Evolutionary conservation across 441 rosid species (phyloP).

Genomic region (Bruguiera hainesii): DNA sequence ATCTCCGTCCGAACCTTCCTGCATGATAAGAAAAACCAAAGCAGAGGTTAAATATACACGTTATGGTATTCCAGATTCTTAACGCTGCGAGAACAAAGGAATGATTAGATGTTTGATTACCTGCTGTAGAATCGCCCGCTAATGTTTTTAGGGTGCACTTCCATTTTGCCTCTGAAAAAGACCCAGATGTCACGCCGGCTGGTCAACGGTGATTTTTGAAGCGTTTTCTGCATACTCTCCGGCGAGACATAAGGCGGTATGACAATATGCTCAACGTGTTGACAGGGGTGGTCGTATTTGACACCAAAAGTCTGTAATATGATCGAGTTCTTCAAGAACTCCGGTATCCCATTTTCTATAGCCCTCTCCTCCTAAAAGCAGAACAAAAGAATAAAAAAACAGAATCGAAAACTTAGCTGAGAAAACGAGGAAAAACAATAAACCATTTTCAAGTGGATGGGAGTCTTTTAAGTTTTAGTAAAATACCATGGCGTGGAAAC

Average conservation of each 20-base stretch:
- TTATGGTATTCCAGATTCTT: too few relatives aligned
- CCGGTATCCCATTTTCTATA: conserved; percentile 69
- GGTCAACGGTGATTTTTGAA: conserved; percentile 35
- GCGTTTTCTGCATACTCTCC: conserved; percentile 47
- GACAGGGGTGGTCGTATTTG: conserved; percentile 75
- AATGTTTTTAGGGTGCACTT: conserved; percentile 80
- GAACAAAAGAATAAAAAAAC: neutral
- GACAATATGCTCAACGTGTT: conserved; percentile 69
- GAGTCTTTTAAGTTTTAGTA: neutral
- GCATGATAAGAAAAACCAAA: neutral
- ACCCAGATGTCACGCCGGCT: conserved; percentile 69
- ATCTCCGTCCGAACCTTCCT: conserved; percentile 81
- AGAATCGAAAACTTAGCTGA: neutral
- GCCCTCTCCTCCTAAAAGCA: conserved; percentile 71
- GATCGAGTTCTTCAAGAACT: conserved; percentile 61
- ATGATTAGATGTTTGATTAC: conserved; percentile 28
- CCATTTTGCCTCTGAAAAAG: conserved; percentile 97
- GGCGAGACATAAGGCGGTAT: conserved; percentile 85
- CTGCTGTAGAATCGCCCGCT: conserved; percentile 93
- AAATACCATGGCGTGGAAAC: conserved; percentile 82
- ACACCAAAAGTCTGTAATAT: conserved; percentile 91
- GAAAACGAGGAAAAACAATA: neutral
- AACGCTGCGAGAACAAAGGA: neutral
- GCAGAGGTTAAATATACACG: neutral
- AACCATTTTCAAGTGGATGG: neutral